Conservation (phyloP, 768 basidiomycete genomes). For the Auriscalpium vulgare region DNA sequence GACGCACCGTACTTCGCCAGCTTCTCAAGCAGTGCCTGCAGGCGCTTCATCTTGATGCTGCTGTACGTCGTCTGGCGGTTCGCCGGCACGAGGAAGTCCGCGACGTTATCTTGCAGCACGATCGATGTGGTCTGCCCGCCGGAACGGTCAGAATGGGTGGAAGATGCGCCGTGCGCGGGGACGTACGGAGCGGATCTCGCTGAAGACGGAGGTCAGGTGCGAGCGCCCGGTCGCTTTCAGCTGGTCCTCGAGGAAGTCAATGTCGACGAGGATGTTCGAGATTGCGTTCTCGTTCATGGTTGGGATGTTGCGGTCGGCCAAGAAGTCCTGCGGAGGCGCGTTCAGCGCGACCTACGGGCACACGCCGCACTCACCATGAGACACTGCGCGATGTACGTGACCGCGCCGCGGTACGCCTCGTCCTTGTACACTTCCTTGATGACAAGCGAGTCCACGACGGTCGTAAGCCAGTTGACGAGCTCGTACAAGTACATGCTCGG, state of each 20-base stretch:
- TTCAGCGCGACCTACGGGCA: not conserved
- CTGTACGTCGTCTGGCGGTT: constrained; percentile 60
- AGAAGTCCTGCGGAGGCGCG: constrained; percentile 48
- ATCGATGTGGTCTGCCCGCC: constrained; percentile 57
- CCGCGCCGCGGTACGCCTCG: constrained; percentile 80
- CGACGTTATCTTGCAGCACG: constrained; percentile 62
- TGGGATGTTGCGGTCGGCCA: constrained; percentile 65
- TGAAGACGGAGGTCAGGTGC: constrained; percentile 65
- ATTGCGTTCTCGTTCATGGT: constrained; percentile 88
- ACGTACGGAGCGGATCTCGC: constrained; percentile 70
- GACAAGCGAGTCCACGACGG: constrained; percentile 84
- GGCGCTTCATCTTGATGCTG: constrained; percentile 58
- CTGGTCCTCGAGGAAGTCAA: constrained; percentile 85
- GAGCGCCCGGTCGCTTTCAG: constrained; percentile 66
- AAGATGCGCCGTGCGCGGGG: not conserved
- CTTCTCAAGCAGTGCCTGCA: constrained; percentile 74
- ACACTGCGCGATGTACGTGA: constrained; percentile 81
- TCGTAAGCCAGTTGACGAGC: constrained; percentile 92
- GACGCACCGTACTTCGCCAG: constrained; percentile 58
- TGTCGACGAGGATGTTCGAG: constrained; percentile 77
- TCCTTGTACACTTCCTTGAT: constrained; percentile 84
- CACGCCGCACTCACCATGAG: constrained; percentile 59
- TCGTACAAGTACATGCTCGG: constrained; percentile 95
- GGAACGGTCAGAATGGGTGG: not conserved
- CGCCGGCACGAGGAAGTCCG: constrained; percentile 70